Evolutionary conservation across 768 basidiomycete genomes (phyloP).

Genomic region (Lentinula raphanica): DNA sequence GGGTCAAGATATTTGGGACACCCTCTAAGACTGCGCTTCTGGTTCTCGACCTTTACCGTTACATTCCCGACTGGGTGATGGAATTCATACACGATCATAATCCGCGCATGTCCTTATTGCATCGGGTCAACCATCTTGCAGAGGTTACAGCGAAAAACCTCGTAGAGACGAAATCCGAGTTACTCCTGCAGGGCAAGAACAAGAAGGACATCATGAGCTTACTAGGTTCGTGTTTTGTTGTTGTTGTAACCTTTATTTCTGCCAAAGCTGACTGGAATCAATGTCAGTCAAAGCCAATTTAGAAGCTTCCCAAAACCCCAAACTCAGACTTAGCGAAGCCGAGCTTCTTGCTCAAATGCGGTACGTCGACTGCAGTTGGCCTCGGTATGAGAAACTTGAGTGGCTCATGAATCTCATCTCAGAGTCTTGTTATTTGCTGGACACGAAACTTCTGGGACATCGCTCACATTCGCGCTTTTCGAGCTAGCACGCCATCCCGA

Average conservation of each 20-base stretch:
- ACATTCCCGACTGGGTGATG: constrained; percentile 19
- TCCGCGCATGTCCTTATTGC: not conserved
- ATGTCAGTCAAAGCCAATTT: constrained; percentile 15
- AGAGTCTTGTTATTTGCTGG: not conserved
- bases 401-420: not conserved
- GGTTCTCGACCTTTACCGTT: not conserved
- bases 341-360: constrained; percentile 24
- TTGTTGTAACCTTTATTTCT: not conserved
- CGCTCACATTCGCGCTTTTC: not conserved
- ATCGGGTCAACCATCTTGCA: not conserved
- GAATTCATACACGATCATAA: constrained; percentile 11
- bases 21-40: not conserved
- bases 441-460: not conserved
- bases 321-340: constrained; percentile 14
- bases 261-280: not conserved
- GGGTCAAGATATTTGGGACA: constrained; percentile 20
- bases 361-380: not conserved
- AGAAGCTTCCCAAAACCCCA: constrained; percentile 7
- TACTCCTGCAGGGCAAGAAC: constrained; percentile 4
- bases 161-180: not conserved
- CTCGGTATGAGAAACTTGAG: no score
- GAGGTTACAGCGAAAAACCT: constrained; percentile 6
- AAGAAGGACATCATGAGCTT: constrained; percentile 30
- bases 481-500: not conserved
- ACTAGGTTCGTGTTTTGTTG: constrained; percentile 19